Conservation (phyloP, 73 alveolate species). For the Stentor coeruleus region DNA sequence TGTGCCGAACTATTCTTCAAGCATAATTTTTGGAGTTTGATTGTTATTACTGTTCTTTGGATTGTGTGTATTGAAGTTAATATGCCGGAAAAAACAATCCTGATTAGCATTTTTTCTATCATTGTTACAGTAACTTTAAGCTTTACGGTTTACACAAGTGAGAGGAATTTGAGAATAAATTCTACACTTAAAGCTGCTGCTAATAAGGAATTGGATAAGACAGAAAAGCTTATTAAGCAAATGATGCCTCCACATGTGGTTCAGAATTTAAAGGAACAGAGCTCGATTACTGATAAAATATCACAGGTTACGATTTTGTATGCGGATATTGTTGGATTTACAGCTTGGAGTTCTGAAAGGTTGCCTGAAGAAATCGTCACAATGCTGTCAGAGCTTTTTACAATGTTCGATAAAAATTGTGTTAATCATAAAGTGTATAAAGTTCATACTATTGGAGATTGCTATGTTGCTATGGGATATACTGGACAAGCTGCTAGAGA, state of each 20-base stretch:
- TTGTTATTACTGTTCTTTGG: neutral
- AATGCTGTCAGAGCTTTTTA: constrained; percentile 82
- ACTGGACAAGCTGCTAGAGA: constrained; percentile 44
- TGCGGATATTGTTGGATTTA: constrained; percentile 90
- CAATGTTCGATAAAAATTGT: constrained; percentile 90
- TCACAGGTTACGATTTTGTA: constrained; percentile 88
- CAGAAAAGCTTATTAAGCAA: neutral
- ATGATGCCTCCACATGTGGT: constrained; percentile 36
- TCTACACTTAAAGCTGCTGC: constrained; percentile 12
- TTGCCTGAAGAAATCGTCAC: constrained; percentile 87
- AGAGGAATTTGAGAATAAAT: neutral
- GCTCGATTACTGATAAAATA: constrained; percentile 70
- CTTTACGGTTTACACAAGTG: neutral
- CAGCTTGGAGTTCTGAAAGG: constrained; percentile 57
- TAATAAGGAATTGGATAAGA: constrained; percentile 11
- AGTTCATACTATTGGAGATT: constrained; percentile 97
- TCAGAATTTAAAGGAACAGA: constrained; percentile 52
- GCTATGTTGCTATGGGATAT: constrained; percentile 94
- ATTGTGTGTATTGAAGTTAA: neutral
- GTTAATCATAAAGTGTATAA: constrained; percentile 85
- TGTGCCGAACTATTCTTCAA: neutral
- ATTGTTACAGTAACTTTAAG: neutral
- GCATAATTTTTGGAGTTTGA: neutral
- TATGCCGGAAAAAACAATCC: neutral
- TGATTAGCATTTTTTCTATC: neutral